Evolutionary conservation across 768 basidiomycete genomes (phyloP), one percentile per base, ranked within the genome.

Genomic region (Tylopilus rubrobrunneus): DNA sequence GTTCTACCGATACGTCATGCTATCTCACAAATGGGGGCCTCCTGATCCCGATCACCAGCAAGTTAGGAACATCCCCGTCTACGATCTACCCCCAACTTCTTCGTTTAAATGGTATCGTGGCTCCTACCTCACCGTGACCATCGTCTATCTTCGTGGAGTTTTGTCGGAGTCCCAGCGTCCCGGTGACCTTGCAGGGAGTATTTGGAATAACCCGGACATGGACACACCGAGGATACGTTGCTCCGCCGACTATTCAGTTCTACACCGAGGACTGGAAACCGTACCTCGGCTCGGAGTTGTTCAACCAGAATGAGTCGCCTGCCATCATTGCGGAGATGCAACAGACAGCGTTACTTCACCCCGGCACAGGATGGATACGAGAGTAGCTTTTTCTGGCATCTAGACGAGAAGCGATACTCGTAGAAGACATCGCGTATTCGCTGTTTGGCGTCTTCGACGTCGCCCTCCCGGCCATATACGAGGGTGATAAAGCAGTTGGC

Each of bases 201-300:
- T 52, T 11, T 63, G 61, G 62, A 63, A 60, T 29, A 56, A n/a
- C 27, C 3, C 28, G 58, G 7, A 58, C 28, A 21, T 63, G 25
- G 54, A 57, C 56, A 3, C 39, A 34, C 7, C 54, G 46, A 37
- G 49, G 56, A 29, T 56, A 40, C 9, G 2, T 56, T 8, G 62
- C 62, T 7, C 29, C 62, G 0, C 9, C 33, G 29, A 8, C 25
- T 0, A 8, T 62, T 25, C 55, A 23, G 17, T 63, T 63, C 39
- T 62, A 54, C 25, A 42, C 27, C 0, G 23, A 48, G 15, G 45
- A 62, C 23, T 62, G 61, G 62, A 49, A 39, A 10, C 46, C 29
- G 14, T 63, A 58, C 15, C 49, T 57, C 2, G 33, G 31, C 11
- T 17, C 34, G 19, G 28, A 17, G 5, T 31, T 31, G 6, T 9